Evolutionary conservation across 352 stramenopile genomes (phyloP).

Genomic region (Phytophthora crassamura): DNA sequence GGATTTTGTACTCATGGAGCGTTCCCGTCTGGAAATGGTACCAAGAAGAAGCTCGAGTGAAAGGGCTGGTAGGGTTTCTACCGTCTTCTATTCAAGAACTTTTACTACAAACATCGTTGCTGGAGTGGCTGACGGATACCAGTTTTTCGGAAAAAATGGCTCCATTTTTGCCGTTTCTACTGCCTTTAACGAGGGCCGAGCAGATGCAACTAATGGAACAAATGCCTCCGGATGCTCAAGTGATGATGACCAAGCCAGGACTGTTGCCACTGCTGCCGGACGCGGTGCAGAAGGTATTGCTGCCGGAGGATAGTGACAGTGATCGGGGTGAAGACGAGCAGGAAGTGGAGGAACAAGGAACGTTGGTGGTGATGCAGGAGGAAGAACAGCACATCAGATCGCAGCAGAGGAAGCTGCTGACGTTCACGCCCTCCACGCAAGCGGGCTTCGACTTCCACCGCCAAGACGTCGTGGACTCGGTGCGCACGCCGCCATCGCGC

Average conservation of each 20-base stretch:
- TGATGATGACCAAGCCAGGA: constrained; percentile 76
- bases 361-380: constrained; percentile 10
- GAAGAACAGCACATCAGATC: constrained; percentile 13
- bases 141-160: constrained; percentile 73
- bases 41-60: constrained; percentile 54
- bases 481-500: constrained; percentile 33
- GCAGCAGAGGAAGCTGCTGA: constrained; percentile 26
- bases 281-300: constrained; percentile 61
- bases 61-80: constrained; percentile 70
- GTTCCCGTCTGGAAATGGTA: constrained; percentile 85
- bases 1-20: constrained; percentile 82
- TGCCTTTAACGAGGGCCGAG: constrained; percentile 72
- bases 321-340: constrained; percentile 12
- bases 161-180: constrained; percentile 77
- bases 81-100: constrained; percentile 64
- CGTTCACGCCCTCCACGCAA: constrained; percentile 31
- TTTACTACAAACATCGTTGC: constrained; percentile 73
- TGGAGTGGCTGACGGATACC: constrained; percentile 87
- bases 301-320: constrained; percentile 40
- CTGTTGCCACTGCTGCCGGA: constrained; percentile 69
- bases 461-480: constrained; percentile 34
- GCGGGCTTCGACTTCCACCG: constrained; percentile 80
- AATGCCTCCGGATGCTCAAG: constrained; percentile 69
- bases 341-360: not conserved
- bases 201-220: constrained; percentile 76